These are phyloP conservation scores for Xylaria curta DNA, from an alignment of 495 filamentous ascomycete genomes.

Conservation along the genomic window DNA sequence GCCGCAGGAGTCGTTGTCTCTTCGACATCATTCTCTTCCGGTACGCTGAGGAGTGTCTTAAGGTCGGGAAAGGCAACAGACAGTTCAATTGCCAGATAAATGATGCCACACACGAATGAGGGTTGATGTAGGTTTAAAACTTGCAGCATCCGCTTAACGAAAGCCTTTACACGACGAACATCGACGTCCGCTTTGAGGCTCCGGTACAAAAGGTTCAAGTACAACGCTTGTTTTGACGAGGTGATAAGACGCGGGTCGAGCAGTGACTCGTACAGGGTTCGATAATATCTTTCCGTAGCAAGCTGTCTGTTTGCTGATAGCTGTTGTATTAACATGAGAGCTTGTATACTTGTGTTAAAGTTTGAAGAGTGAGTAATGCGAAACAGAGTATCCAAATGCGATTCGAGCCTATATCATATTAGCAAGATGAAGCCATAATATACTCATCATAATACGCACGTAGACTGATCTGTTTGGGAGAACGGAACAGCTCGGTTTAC, in stretches of 20 bases:
- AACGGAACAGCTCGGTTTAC: constrained; percentile 97
- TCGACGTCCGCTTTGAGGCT: constrained; percentile 86
- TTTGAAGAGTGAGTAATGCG: constrained; percentile 95
- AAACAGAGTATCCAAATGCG: constrained; percentile 92
- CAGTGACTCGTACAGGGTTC: constrained; percentile 92
- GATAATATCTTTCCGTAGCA: constrained; percentile 87
- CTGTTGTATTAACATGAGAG: constrained; percentile 94
- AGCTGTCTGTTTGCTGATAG: constrained; percentile 77
- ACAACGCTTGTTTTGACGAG: constrained; percentile 94
- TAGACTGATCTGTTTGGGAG: constrained; percentile 76
- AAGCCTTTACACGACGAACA: constrained; percentile 89
- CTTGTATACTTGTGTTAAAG: constrained; percentile 98
- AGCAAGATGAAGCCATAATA: constrained; percentile 25
- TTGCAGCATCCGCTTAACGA: constrained; percentile 90
- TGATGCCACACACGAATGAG: constrained; percentile 85
- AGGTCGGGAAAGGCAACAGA: constrained; percentile 77
- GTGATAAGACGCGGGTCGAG: constrained; percentile 85
- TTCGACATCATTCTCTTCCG: constrained; percentile 66
- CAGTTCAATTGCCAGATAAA: constrained; percentile 86
- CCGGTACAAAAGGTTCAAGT: constrained; percentile 89
- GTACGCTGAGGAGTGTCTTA: constrained; percentile 71
- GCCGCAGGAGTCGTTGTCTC: constrained; percentile 31
- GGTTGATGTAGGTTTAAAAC: constrained; percentile 87
- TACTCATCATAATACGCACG: constrained; percentile 53
- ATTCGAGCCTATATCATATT: constrained; percentile 65